Evolutionary conservation across 228 moss, liverwort and hornwort genomes (phyloP), one percentile per base, ranked within the genome.

Genomic region (Sphagnum magellanicum): DNA sequence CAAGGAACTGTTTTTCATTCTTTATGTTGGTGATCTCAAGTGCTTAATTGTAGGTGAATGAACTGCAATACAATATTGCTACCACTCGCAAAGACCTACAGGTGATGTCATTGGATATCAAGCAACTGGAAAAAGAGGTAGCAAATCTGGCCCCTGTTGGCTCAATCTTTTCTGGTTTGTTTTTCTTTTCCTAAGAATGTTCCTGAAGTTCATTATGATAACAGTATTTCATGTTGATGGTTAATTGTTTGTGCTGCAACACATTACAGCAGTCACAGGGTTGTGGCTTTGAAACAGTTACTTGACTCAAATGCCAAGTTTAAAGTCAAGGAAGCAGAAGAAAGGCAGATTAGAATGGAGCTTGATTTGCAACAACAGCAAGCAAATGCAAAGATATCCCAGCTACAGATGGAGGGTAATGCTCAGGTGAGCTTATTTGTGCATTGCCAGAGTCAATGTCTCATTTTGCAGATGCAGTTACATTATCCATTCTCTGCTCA

Each of bases 41-140:
- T 70, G 61, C 65, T 52, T 74, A 62, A 74, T 72, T 68, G 53
- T 65, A 82, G 82, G 78, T 79, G 78, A 78, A 78, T 51, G 73
- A 82, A 70, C 61, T 82, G 67, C 62, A 72, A 71, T 78, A 75
- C 68, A 70, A 78, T 52, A 63, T 79, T 67, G 68, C 73, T 50
- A 71, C 70, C 46, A 75, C 60, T 49, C 71, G 71, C 10, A 78
- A 76, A 64, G 82, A 82, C 57, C 60, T 76, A 32, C 69, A 55
- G 50, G 50, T 68, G 12, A 65, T 67, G 59, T 17, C 70, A 10
- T 61, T 63, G 53, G 78, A 82, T n/a, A 46, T 70, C 48, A 70
- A 76, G 50, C 58, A 60, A 12, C 70, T 71, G n/a, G 67, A 63
- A 53, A 51, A 58, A 67, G 78, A 82, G 78, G 82, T 78, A 62